Percentiles rank a stretch among this genome's conserved stretches.
Conservation (phyloP, 768 basidiomycete species). For the Suillus lakei region DNA sequence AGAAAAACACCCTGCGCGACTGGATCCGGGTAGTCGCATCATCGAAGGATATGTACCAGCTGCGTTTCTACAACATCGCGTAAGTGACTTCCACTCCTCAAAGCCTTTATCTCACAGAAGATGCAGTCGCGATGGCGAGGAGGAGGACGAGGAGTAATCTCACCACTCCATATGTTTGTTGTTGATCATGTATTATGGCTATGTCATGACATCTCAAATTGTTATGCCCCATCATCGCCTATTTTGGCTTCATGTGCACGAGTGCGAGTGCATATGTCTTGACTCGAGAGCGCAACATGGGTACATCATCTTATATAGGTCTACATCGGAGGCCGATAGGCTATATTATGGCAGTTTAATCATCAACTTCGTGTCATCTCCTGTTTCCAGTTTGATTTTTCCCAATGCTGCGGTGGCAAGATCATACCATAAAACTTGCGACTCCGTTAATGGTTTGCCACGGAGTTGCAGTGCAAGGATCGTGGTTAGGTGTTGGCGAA, state of each 20-base stretch:
- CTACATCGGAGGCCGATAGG: background rate
- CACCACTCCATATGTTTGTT: background rate
- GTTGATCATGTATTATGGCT: conserved; percentile 7
- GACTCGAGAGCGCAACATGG: background rate
- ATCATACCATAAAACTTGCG: conserved; percentile 75
- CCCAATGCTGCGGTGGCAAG: conserved; percentile 67
- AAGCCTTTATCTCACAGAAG: conserved; percentile 14
- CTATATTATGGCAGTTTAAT: conserved; percentile 13
- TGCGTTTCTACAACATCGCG: conserved; percentile 95
- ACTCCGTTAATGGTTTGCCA: conserved; percentile 58
- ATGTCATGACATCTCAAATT: conserved; percentile 7
- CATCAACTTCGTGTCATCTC: conserved; percentile 25
- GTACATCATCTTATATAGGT: background rate
- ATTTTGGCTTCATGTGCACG: background rate
- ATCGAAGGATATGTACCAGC: conserved; percentile 90
- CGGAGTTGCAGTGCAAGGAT: conserved; percentile 72
- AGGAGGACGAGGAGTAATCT: conserved; percentile 56
- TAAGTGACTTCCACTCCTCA: conserved; percentile 41
- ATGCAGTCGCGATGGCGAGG: conserved; percentile 51
- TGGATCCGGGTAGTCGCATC: conserved; percentile 96
- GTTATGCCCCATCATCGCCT: background rate
- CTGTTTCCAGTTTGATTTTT: conserved; percentile 46
- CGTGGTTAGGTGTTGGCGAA: conserved; percentile 65
- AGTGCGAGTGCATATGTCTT: background rate
- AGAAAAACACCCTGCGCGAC: conserved; percentile 95